Conservation (phyloP, 495 filamentous ascomycete species). For the Penicillium subrubescens region DNA sequence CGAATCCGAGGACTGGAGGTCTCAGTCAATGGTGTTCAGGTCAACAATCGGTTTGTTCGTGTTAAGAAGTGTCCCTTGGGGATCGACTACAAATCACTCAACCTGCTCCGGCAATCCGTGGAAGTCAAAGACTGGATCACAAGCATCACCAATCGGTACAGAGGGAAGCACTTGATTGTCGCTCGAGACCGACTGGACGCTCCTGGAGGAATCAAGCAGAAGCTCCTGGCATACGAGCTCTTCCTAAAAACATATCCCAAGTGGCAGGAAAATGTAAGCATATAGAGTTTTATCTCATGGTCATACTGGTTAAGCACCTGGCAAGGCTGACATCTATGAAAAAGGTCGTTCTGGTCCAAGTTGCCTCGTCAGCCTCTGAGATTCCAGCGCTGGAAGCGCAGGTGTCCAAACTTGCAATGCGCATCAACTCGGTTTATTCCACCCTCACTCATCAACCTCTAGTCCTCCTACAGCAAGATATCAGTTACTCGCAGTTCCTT, state of each 20-base stretch:
- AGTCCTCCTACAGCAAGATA: slow-evolving; percentile 88
- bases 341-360: slow-evolving; percentile 78
- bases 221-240: slow-evolving; percentile 82
- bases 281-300: background rate
- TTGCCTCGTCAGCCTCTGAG: slow-evolving; percentile 78
- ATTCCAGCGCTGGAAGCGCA: slow-evolving; percentile 76
- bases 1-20: slow-evolving; percentile 79
- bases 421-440: slow-evolving; percentile 80
- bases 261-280: slow-evolving; percentile 70
- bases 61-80: slow-evolving; percentile 56
- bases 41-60: slow-evolving; percentile 82
- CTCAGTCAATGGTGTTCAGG: slow-evolving; percentile 73
- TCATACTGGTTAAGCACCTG: background rate
- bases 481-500: slow-evolving; percentile 80
- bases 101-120: slow-evolving; percentile 60
- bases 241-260: slow-evolving; percentile 84
- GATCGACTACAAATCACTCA: slow-evolving; percentile 68
- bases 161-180: slow-evolving; percentile 80
- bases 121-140: slow-evolving; percentile 74
- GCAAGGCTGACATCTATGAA: background rate
- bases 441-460: slow-evolving; percentile 82
- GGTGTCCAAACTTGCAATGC: slow-evolving; percentile 81
- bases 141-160: slow-evolving; percentile 69
- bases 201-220: slow-evolving; percentile 83
- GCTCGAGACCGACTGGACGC: slow-evolving; percentile 87